Percentiles rank a stretch among this genome's conserved stretches.
Evolutionary conservation across 805 yeast genomes (phyloP).

Genomic region (Candida andamanensis): DNA sequence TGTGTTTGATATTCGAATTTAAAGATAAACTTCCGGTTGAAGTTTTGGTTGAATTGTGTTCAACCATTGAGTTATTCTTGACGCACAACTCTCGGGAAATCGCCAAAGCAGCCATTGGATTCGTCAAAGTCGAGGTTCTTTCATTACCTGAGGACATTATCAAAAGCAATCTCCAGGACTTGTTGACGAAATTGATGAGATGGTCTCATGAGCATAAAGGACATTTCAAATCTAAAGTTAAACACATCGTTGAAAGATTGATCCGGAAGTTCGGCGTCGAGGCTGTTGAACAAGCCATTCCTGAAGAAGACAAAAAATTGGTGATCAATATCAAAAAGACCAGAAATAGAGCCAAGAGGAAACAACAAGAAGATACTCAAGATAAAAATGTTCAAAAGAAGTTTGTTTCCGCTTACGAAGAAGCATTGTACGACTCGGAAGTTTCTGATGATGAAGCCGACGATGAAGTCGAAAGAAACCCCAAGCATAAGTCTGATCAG

Average conservation of each 20-base stretch:
- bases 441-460: conserved; percentile 56
- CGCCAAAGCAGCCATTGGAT: conserved; percentile 91
- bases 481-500: conserved; percentile 42
- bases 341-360: conserved; percentile 78
- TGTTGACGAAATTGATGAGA: conserved; percentile 69
- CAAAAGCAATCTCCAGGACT: conserved; percentile 55
- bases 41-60: conserved; percentile 65
- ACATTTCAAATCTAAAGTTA: conserved; percentile 87
- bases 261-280: conserved; percentile 90
- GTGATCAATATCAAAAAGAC: conserved; percentile 81
- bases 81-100: conserved; percentile 90
- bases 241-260: conserved; percentile 87
- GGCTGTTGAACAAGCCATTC: conserved; percentile 73
- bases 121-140: conserved; percentile 82
- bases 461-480: conserved; percentile 40
- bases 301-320: conserved; percentile 83
- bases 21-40: conserved; percentile 57
- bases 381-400: conserved; percentile 29
- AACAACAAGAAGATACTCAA: conserved; percentile 39
- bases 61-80: conserved; percentile 84
- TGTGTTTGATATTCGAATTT: conserved; percentile 84
- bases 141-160: conserved; percentile 77
- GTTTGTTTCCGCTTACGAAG: conserved; percentile 85
- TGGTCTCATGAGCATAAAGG: conserved; percentile 97
- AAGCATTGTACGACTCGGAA: conserved; percentile 74